Evolutionary conservation across 2,329 filamentous ascomycete species (phyloP), one percentile per base, ranked within the genome.

Genomic region (Aspergillus arachidicola): DNA sequence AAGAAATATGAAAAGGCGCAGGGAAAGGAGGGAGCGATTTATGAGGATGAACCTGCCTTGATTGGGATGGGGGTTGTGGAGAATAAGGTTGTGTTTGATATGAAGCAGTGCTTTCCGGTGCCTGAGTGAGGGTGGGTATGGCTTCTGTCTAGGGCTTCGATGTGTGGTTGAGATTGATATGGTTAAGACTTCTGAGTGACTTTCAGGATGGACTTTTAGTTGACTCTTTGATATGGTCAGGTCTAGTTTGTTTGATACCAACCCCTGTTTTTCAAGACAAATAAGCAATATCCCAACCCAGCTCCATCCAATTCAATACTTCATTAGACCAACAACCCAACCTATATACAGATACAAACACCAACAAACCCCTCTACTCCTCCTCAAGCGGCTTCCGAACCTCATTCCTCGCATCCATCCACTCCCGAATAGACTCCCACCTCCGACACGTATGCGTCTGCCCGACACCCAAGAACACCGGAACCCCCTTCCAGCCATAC

Each of bases 261-360:
- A 23, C 23, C 23, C 23, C 23, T 23, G n/a, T n/a, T n/a, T n/a
- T 2, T 2, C 23, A 23, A 23, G 23, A 23, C 23, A 2, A 2
- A 23, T 23, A 23, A 36, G 0, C 5, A 16, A 2, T 14, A 0
- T 14, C 34, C 12, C 5, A 36, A 14, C 1, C 0, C 34, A 36
- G 4, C 0, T 14, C 0, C 2, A 6, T 5, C 34, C 6, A 16
- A 16, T 36, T 16, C 7, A 2, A n/a, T 10, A 0, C 2, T 0
- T n/a, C 16, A n/a, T 41, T 41, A n/a, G n/a, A n/a, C n/a, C 38
- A n/a, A 41, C 3, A 9, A 41, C 9, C 4, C 16, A 41, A 6
- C 6, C 26, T 6, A 19, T 10, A 7, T 19, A 14, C 9, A 41
- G 10, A 41, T 10, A n/a, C 7, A n/a, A n/a, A 19, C 6, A 9